phyloP scores from a whole-genome alignment of 2,329 filamentous ascomycete genomes.

The Boeremia exigua region DNA sequence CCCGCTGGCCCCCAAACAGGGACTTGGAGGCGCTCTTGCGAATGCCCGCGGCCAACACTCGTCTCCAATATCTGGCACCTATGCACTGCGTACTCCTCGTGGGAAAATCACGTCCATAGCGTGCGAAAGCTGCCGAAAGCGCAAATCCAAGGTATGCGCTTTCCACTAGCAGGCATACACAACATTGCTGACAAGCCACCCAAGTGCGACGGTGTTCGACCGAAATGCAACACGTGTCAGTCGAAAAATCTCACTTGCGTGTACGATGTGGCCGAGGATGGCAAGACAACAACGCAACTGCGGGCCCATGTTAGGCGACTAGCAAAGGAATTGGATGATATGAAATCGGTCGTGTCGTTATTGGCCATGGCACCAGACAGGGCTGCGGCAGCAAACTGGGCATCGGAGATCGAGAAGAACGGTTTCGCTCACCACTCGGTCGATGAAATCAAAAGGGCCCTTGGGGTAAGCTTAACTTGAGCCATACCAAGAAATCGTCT shows the following conservation, averaged over 20 bases:
- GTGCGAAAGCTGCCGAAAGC: slow-evolving; percentile 48
- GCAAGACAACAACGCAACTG: slow-evolving; percentile 47
- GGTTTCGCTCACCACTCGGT: slow-evolving; percentile 47
- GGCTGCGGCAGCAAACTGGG: slow-evolving; percentile 44
- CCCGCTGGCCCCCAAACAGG: slow-evolving; percentile 47
- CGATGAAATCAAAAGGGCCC: slow-evolving; percentile 46
- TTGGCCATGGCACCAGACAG: slow-evolving; percentile 44
- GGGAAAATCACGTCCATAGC: slow-evolving; percentile 50
- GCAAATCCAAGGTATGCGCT: slow-evolving; percentile 46
- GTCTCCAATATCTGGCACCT: slow-evolving; percentile 46
- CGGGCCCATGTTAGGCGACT: slow-evolving; percentile 46
- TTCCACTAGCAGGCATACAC: background rate
- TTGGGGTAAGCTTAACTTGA: slow-evolving; percentile 33
- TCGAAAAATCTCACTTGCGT: slow-evolving; percentile 47
- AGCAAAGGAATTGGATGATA: slow-evolving; percentile 48
- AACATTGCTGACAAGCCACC: slow-evolving; percentile 17
- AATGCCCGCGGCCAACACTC: slow-evolving; percentile 42
- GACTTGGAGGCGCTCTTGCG: slow-evolving; percentile 38
- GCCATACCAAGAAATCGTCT: slow-evolving; percentile 8
- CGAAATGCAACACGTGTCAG: slow-evolving; percentile 49
- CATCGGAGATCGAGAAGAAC: slow-evolving; percentile 46
- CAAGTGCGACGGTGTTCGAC: slow-evolving; percentile 47
- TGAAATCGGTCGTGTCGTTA: slow-evolving; percentile 46
- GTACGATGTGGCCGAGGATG: slow-evolving; percentile 49
- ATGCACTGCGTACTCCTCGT: slow-evolving; percentile 45